phyloP scores from a whole-genome alignment of 495 filamentous ascomycete species.

The Penicillium verhagenii region DNA sequence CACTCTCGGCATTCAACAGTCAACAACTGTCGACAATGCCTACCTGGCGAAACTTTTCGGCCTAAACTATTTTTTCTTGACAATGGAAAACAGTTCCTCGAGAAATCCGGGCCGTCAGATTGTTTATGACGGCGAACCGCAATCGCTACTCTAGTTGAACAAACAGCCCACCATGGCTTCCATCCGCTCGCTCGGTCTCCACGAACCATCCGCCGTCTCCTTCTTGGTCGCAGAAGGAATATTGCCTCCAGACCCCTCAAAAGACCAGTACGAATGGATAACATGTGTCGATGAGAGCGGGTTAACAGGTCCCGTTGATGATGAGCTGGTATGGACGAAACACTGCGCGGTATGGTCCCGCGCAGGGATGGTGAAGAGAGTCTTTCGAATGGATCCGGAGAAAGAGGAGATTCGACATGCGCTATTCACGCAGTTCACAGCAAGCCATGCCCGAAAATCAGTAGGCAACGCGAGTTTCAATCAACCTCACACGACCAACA shows the following conservation, averaged over 20 bases:
- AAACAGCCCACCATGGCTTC: constrained; percentile 67
- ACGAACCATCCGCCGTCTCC: constrained; percentile 76
- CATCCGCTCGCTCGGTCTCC: constrained; percentile 82
- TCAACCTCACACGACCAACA: constrained; percentile 2
- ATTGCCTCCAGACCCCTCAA: constrained; percentile 64
- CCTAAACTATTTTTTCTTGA: not conserved
- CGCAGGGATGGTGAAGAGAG: constrained; percentile 78
- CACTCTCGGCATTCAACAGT: constrained; percentile 9
- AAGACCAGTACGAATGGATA: constrained; percentile 71
- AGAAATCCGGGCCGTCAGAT: constrained; percentile 12
- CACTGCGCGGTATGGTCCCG: constrained; percentile 88
- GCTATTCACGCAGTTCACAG: constrained; percentile 77
- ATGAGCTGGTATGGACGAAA: constrained; percentile 84
- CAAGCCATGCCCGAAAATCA: constrained; percentile 32
- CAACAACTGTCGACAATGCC: constrained; percentile 8
- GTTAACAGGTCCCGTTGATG: constrained; percentile 52
- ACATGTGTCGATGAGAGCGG: constrained; percentile 44
- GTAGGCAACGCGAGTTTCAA: not conserved
- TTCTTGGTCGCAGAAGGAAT: constrained; percentile 83
- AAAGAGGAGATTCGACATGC: constrained; percentile 82
- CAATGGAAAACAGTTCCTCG: constrained; percentile 12
- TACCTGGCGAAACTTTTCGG: not conserved
- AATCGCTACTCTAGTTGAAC: constrained; percentile 20
- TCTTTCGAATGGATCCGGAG: constrained; percentile 84
- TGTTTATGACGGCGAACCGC: constrained; percentile 22